Conservation (phyloP, 2,329 filamentous ascomycete genomes). For the Alternaria solani region DNA sequence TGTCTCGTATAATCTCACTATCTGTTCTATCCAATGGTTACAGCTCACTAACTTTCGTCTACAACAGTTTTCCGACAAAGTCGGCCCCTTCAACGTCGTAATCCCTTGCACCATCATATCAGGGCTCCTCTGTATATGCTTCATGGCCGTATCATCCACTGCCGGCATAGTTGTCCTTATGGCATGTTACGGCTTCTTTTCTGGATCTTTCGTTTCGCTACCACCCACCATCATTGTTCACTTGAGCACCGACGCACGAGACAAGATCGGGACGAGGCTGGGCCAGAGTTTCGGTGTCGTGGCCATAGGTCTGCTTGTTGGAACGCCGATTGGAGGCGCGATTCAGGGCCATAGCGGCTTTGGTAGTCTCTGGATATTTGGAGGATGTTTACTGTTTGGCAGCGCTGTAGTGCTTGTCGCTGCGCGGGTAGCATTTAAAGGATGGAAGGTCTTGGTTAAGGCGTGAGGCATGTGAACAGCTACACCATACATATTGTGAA, state of each 20-base stretch:
- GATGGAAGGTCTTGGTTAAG: slow-evolving; percentile 36
- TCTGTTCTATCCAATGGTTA: not conserved
- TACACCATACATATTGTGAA: not conserved
- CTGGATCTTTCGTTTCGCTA: slow-evolving; percentile 56
- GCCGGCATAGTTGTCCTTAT: slow-evolving; percentile 54
- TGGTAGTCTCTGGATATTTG: slow-evolving; percentile 55
- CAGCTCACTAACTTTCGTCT: slow-evolving; percentile 54
- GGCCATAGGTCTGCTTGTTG: slow-evolving; percentile 62
- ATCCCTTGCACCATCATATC: slow-evolving; percentile 54
- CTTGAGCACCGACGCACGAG: slow-evolving; percentile 53
- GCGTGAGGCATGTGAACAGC: slow-evolving; percentile 19
- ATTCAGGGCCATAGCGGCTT: slow-evolving; percentile 59
- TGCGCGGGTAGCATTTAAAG: slow-evolving; percentile 36
- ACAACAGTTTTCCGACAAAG: slow-evolving; percentile 43
- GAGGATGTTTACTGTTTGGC: slow-evolving; percentile 45
- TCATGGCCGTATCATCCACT: slow-evolving; percentile 47
- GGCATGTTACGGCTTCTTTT: slow-evolving; percentile 60
- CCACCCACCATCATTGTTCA: slow-evolving; percentile 57
- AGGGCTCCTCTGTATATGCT: slow-evolving; percentile 53
- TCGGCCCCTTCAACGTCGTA: slow-evolving; percentile 59
- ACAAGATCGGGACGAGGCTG: slow-evolving; percentile 61
- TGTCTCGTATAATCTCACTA: not conserved
- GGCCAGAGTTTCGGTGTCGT: slow-evolving; percentile 64
- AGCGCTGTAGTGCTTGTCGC: slow-evolving; percentile 28
- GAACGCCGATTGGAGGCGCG: slow-evolving; percentile 65